Percentiles rank a stretch among this genome's conserved stretches.
phyloP scores from a whole-genome alignment of 2,329 filamentous ascomycete genomes.

The Neonectria coccinea region DNA sequence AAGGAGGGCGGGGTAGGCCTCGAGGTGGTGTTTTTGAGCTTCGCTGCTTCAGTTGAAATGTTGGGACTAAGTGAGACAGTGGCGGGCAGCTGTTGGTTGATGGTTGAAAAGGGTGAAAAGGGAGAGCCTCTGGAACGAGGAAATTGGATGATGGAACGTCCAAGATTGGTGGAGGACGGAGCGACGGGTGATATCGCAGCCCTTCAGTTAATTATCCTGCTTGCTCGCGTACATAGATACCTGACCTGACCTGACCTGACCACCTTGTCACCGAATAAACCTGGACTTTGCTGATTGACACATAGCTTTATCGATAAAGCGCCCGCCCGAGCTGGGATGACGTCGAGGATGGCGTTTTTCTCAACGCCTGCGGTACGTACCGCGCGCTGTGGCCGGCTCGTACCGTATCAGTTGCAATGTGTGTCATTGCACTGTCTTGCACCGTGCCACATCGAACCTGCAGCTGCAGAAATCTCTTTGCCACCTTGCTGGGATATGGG shows the following conservation, averaged over 20 bases:
- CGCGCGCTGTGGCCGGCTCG: not conserved
- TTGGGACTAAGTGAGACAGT: constrained; percentile 40
- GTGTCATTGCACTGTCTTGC: constrained; percentile 1
- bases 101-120: constrained; percentile 8
- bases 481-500: not conserved
- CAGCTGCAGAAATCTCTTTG: constrained; percentile 9
- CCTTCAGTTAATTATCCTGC: constrained; percentile 38
- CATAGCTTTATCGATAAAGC: constrained; percentile 47
- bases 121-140: constrained; percentile 30
- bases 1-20: constrained; percentile 39
- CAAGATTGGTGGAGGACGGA: constrained; percentile 31
- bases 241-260: constrained; percentile 33
- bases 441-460: not conserved
- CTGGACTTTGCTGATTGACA: constrained; percentile 8
- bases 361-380: constrained; percentile 43
- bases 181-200: constrained; percentile 35
- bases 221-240: constrained; percentile 31
- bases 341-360: constrained; percentile 41
- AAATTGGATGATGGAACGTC: constrained; percentile 26
- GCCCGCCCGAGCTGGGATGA: constrained; percentile 37
- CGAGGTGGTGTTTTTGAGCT: constrained; percentile 39
- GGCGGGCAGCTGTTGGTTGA: constrained; percentile 21
- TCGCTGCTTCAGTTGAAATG: constrained; percentile 36
- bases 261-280: constrained; percentile 2
- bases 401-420: not conserved